Evolutionary conservation across 768 basidiomycete species (phyloP), one percentile per base, ranked within the genome.

Genomic region (Leucocoprinus leucothites): DNA sequence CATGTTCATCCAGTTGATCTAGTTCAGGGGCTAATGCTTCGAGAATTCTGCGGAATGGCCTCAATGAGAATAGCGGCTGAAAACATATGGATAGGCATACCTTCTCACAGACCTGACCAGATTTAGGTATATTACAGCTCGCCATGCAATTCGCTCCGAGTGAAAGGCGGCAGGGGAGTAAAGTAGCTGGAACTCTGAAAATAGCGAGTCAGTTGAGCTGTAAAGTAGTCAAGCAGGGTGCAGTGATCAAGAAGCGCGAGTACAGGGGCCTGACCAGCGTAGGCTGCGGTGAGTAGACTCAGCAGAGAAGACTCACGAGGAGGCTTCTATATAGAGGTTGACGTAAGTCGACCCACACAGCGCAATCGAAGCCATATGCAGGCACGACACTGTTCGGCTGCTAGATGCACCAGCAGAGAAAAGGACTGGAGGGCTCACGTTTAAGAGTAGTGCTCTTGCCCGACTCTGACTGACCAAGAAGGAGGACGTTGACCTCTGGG

Each of bases 381-480:
- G 9, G 44, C 34, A 56, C 24, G 47, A 36, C 19, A 19, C 58
- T 53, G 55, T 38, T 55, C 51, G 42, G 41, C 42, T 48, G 48
- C 36, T 48, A 41, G 34, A 55, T 16, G 26, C 31, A 38, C 34
- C 18, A 52, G 41, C 22, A 55, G 31, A 51, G 24, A 48, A 34
- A 36, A 51, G 45, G n/a, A n/a, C n/a, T n/a, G n/a, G n/a, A n/a
- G 54, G 48, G 85, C 89, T 82, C 76, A 91, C 90, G 90, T 74
- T 91, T 91, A 63, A 92, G 76, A 7, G 89, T 90, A 8, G 91
- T 93, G 65, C 87, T 90, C 76, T 92, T 93, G 38, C 90, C 91
- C 63, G 88, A 91, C 77, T 92, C 90, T 58, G 90, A 91, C 78
- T 93, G 91, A 49, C 91, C 91, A 40, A 93, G 82, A 58, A 93